Evolutionary conservation across 352 stramenopile genomes (phyloP), one percentile per base, ranked within the genome.

Genomic region (Phytopythium litorale): DNA sequence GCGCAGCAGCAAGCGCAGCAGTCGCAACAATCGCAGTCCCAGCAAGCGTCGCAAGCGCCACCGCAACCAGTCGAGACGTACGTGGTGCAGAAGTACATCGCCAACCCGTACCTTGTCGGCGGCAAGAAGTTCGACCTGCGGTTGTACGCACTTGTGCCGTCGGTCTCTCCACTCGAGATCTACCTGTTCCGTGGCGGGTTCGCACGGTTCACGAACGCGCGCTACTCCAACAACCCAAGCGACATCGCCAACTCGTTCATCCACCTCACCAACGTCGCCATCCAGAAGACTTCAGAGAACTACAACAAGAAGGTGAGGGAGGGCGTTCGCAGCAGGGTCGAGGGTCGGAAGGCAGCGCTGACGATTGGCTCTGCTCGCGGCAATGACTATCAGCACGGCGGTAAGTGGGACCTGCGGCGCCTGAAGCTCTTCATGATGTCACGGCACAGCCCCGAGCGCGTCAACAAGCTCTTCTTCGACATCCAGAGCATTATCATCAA

Each of bases 71-170:
- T 92, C 15, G 87, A 98, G 70, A 94, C 84, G 18, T 98, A 98
- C 73, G 87, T 98, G 51, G 94, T 97, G 11, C 94, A 98, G 70
- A 80, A 87, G 35, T 98, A 98, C 75, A 95, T 98, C 57, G 88
- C 83, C 37, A 97, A 97, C 51, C 94, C 94, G 45, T 98, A 97
- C 58, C 79, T 98, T 35, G 79, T 98, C 0, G 93, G 94, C 33
- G 91, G 94, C 23, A 98, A 98, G 66, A 98, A 98, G 75, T 98
- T 98, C 71, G 94, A 98, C 64, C 65, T 98, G 46, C 76, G 94
- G 8, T 69, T 98, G 4, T 98, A 98, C 62, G 92, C 91, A 7
- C 79, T 98, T 30, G 94, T 98, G 21, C 92, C 92, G 38, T 93
- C 79, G n/a, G 98, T 97, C 65, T 84, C 78, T 28, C 94, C 94